Conservation (phyloP, 805 yeast genomes). For the Wickerhamomyces alni region DNA sequence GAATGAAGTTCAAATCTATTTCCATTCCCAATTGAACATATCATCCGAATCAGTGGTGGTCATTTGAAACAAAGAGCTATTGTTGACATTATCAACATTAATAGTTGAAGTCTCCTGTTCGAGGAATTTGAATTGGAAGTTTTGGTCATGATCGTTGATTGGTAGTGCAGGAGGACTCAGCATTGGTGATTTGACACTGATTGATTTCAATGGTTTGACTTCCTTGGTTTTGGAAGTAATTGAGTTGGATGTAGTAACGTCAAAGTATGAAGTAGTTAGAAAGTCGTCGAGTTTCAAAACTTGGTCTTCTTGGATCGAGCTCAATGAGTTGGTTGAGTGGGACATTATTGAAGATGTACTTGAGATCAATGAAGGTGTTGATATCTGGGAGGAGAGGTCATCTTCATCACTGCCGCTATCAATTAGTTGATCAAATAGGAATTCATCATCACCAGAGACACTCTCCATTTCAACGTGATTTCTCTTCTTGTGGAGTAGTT, state of each 20-base stretch:
- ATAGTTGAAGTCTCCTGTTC: conserved; percentile 12
- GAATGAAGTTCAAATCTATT: too few relatives aligned
- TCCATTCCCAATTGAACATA: conserved; percentile 18
- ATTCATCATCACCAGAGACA: conserved; percentile 9
- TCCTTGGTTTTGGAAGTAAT: conserved; percentile 7
- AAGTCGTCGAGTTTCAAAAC: conserved; percentile 21
- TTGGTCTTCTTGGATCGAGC: conserved; percentile 21
- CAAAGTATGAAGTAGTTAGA: conserved; percentile 19
- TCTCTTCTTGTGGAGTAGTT: conserved; percentile 17
- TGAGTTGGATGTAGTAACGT: conserved; percentile 6
- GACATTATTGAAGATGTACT: conserved; percentile 11
- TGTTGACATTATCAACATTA: conserved; percentile 8
- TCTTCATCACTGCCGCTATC: conserved; percentile 15
- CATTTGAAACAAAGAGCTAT: conserved; percentile 12
- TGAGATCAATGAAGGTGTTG: conserved; percentile 21
- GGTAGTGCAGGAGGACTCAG: conserved; percentile 7
- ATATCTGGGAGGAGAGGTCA: conserved; percentile 18
- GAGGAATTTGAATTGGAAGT: conserved; percentile 20
- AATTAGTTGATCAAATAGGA: background rate
- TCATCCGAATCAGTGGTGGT: conserved; percentile 7
- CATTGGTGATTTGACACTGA: background rate
- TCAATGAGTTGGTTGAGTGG: conserved; percentile 13
- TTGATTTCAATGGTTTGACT: background rate
- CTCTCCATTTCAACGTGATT: conserved; percentile 13
- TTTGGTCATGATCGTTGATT: conserved; percentile 7